A percentile compares a stretch with the other conserved stretches of the same genome.
These are phyloP conservation scores for Catharanthus roseus DNA, from an alignment of 257 asterid species.

Conservation along the genomic window DNA sequence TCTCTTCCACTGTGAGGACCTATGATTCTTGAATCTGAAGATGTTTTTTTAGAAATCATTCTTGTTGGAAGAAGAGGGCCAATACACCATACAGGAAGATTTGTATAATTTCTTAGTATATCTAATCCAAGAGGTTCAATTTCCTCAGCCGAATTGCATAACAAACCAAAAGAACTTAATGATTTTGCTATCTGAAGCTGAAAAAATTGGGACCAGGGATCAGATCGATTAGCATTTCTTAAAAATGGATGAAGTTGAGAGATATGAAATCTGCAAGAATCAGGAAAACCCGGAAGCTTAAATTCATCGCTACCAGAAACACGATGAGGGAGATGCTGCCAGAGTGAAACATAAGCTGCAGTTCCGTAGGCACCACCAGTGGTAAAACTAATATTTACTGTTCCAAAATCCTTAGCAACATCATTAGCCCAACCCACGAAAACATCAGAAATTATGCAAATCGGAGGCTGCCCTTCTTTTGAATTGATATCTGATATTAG, in stretches of 20 bases:
- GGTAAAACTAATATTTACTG: slow-evolving; percentile 46
- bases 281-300: slow-evolving; percentile 52
- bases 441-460: slow-evolving; percentile 77
- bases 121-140: slow-evolving; percentile 61
- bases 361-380: slow-evolving; percentile 90
- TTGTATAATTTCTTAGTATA: slow-evolving; percentile 30
- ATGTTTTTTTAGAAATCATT: slow-evolving; percentile 27
- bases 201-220: slow-evolving; percentile 70
- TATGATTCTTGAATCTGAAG: slow-evolving; percentile 5
- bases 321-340: slow-evolving; percentile 82
- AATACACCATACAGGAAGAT: slow-evolving; percentile 69
- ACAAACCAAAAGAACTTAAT: slow-evolving; percentile 45
- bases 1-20: slow-evolving; percentile 53
- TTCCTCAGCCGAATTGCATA: slow-evolving; percentile 67
- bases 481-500: slow-evolving; percentile 30
- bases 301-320: slow-evolving; percentile 30
- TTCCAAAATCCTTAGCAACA: slow-evolving; percentile 52
- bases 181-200: slow-evolving; percentile 41
- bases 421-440: slow-evolving; percentile 69
- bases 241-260: slow-evolving; percentile 58
- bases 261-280: slow-evolving; percentile 39
- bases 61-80: slow-evolving; percentile 72
- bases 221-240: slow-evolving; percentile 64
- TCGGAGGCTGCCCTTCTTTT: slow-evolving; percentile 48
- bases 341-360: slow-evolving; percentile 58